phyloP scores from a whole-genome alignment of 2,329 filamentous ascomycete genomes.

The Fonsecaea monophora region DNA sequence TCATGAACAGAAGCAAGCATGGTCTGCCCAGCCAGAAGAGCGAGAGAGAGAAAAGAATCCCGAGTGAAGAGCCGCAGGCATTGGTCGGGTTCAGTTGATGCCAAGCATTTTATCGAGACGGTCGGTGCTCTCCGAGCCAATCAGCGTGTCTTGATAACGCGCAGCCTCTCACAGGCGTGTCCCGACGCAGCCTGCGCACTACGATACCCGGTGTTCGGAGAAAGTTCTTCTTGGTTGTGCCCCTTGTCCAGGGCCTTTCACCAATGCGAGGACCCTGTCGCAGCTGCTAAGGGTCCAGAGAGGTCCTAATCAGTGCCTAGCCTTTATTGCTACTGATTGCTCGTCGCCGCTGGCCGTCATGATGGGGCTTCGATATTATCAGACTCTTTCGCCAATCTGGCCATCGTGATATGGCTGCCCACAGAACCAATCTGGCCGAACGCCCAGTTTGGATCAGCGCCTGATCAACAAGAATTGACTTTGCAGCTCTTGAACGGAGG shows the following conservation, averaged over 20 bases:
- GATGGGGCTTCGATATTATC: not conserved
- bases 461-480: slow-evolving; percentile 19
- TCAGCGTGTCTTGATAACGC: slow-evolving; percentile 8
- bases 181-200: not conserved
- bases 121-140: slow-evolving; percentile 29
- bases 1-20: not conserved
- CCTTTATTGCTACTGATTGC: slow-evolving; percentile 7
- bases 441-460: slow-evolving; percentile 23
- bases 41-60: not conserved
- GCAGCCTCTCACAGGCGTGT: not conserved
- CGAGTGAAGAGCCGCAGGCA: slow-evolving; percentile 19
- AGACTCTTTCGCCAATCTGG: slow-evolving; percentile 3
- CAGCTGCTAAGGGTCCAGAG: not conserved
- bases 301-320: not conserved
- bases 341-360: slow-evolving; percentile 27
- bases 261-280: not conserved
- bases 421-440: slow-evolving; percentile 12
- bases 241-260: not conserved
- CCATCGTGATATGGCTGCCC: slow-evolving; percentile 7
- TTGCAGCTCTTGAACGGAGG: slow-evolving; percentile 18
- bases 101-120: slow-evolving; percentile 17
- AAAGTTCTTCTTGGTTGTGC: slow-evolving; percentile 1
- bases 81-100: slow-evolving; percentile 10
- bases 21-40: not conserved
- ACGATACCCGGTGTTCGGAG: slow-evolving; percentile 4